Evolutionary conservation across 352 stramenopile genomes (phyloP).

Genomic region (Phytophthora chlamydospora): DNA sequence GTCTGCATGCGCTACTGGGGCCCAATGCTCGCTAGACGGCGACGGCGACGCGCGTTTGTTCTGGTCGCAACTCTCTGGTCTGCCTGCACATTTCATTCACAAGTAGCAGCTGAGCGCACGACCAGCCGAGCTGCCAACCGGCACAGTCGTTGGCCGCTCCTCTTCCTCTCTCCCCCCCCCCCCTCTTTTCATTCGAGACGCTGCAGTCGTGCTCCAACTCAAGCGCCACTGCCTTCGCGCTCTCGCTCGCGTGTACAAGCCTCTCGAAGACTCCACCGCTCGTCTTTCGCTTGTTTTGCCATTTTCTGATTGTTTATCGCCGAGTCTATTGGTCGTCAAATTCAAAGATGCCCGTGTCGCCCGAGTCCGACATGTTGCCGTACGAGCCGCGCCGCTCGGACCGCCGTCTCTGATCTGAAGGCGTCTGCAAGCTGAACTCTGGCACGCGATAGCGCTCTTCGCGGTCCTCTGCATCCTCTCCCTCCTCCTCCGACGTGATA

Average conservation of each 20-base stretch:
- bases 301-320: slow-evolving; percentile 27
- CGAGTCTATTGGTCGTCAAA: slow-evolving; percentile 74
- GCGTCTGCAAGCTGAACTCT: slow-evolving; percentile 22
- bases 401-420: slow-evolving; percentile 31
- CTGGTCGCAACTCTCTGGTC: too few species aligned
- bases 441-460: slow-evolving; percentile 36
- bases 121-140: too few species aligned
- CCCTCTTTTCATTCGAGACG: too few species aligned
- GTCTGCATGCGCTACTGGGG: too few species aligned
- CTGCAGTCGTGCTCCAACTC: too few species aligned
- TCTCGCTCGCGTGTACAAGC: slow-evolving; percentile 2
- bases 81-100: too few species aligned
- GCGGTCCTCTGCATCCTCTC: slow-evolving; percentile 27
- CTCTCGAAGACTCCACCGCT: background rate
- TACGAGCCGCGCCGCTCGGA: slow-evolving; percentile 61
- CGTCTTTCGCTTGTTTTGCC: slow-evolving; percentile 13
- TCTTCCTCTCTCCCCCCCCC: too few species aligned
- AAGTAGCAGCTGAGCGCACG: too few species aligned
- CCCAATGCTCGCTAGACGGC: too few species aligned
- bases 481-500: slow-evolving; percentile 44
- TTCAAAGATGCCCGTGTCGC: slow-evolving; percentile 74
- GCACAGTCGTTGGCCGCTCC: too few species aligned
- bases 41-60: too few species aligned
- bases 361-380: slow-evolving; percentile 48
- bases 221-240: background rate